Base-by-base conservation (phyloP, 2,329 filamentous ascomycete species). In the Aspergillus viridinutans region DNA sequence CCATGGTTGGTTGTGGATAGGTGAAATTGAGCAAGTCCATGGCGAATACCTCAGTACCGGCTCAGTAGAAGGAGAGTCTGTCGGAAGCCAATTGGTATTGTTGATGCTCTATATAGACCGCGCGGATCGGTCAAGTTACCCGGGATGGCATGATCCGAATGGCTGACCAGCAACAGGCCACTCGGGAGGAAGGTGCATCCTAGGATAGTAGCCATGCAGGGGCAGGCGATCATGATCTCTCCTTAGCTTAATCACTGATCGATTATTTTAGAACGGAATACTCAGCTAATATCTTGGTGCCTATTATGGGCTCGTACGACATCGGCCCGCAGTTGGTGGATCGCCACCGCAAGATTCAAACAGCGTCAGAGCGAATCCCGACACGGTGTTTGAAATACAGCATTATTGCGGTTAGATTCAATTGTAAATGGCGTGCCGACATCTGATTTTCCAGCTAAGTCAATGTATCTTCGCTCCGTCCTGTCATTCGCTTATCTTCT, bases 1-100 rank as follows among this genome's bases (percentile, higher is more conserved):
- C 80, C 60, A 78, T 74, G 63, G 74, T 60, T 25, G 32, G 14
- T 14, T 50, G 52, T 8, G 58, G 42, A 28, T 53, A 28, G 3
- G 58, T 64, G 8, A 58, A 52, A 56, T 64, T 66, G 29, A 59
- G 35, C 21, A 48, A 50, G 35, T 61, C 57, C 63, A 65, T 64
- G 20, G n/a, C 58, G 54, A 49, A 43, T 28, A 35, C 12, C 32
- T 35, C 5, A 35, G 5, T 38, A 14, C 32, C 17, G 32, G 32
- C 5, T 38, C 32, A 38, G 32, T 38, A 38, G 32, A 38, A 14
- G 14, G 14, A 38, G 32, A 20, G 23, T 43, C 40, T 61, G 35
- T 21, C 5, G 6, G 20, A 23, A 20, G 40, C 38, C 9, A 50
- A 23, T 25, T 25, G 43, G 12, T 43, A 21, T 43, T 21, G 40